Evolutionary conservation across 768 basidiomycete species (phyloP).

Genomic region (Collybiopsis luxurians): DNA sequence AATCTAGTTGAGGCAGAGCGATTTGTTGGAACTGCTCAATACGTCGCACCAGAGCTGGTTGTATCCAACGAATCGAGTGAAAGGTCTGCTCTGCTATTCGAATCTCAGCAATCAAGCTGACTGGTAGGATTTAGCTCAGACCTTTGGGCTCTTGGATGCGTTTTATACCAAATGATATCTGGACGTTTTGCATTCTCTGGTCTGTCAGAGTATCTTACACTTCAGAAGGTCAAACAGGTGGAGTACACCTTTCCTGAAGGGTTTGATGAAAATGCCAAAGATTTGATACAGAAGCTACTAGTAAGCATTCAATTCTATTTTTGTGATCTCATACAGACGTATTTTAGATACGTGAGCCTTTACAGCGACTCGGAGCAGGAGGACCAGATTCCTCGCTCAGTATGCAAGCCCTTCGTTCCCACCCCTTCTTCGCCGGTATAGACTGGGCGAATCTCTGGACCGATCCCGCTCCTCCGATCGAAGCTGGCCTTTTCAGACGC

Average conservation of each 20-base stretch:
- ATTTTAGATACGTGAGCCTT: constrained; percentile 57
- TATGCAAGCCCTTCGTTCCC: constrained; percentile 49
- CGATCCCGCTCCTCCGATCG: constrained; percentile 53
- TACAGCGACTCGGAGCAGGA: constrained; percentile 58
- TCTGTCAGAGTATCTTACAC: constrained; percentile 88
- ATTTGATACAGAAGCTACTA: constrained; percentile 75
- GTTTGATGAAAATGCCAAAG: constrained; percentile 79
- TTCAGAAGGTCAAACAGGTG: constrained; percentile 88
- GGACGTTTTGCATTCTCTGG: constrained; percentile 92
- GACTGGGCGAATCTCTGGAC: constrained; percentile 69
- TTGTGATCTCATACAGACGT: constrained; percentile 6
- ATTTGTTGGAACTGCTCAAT: constrained; percentile 90
- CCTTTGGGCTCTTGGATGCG: constrained; percentile 93
- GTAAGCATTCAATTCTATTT: constrained; percentile 37
- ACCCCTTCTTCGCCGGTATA: constrained; percentile 59
- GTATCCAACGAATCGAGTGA: constrained; percentile 69
- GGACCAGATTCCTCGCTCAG: constrained; percentile 32
- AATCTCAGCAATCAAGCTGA: constrained; percentile 7
- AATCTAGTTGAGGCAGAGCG: constrained; percentile 54
- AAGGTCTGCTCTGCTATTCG: constrained; percentile 46
- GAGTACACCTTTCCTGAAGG: constrained; percentile 86
- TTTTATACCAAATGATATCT: constrained; percentile 89
- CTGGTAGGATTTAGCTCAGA: constrained; percentile 61
- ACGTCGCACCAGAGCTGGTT: constrained; percentile 85
- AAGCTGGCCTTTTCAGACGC: constrained; percentile 56